phyloP scores from a whole-genome alignment of 1,284 basidiomycete species.

The Somion occarium region DNA sequence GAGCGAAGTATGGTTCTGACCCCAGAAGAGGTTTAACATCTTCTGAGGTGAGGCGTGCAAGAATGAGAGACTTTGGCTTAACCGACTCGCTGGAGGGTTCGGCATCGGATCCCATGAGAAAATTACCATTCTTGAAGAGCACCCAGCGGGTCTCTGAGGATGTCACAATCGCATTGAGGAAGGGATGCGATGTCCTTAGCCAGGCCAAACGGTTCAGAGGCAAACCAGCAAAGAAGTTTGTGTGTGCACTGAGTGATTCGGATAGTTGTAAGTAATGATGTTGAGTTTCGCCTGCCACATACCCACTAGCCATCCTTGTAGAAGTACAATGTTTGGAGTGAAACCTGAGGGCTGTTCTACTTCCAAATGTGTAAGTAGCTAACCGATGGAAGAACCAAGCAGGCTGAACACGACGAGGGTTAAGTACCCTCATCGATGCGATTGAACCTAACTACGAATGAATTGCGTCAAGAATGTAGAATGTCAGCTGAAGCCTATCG shows the following conservation, averaged over 20 bases:
- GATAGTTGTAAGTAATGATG: background rate
- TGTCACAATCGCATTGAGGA: constrained; percentile 64
- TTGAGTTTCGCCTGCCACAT: background rate
- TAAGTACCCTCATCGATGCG: background rate
- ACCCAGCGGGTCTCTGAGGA: constrained; percentile 68
- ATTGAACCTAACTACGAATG: background rate
- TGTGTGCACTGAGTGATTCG: constrained; percentile 13
- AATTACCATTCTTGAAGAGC: constrained; percentile 65
- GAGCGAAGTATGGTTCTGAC: constrained; percentile 56
- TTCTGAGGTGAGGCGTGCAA: constrained; percentile 51
- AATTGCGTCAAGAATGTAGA: background rate
- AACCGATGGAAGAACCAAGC: too few species aligned
- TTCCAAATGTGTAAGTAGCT: too few species aligned
- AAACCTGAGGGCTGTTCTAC: too few species aligned
- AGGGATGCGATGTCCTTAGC: constrained; percentile 67
- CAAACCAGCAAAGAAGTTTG: constrained; percentile 72
- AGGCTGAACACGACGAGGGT: background rate
- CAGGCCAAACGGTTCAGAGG: constrained; percentile 88
- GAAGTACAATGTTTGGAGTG: background rate
- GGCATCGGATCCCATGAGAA: constrained; percentile 41
- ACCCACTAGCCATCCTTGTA: background rate
- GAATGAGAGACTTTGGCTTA: constrained; percentile 16
- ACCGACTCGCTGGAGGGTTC: constrained; percentile 15
- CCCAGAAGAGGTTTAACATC: constrained; percentile 47
- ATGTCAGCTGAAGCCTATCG: background rate